Evolutionary conservation across 108 stramenopile genomes (phyloP), one percentile per base, ranked within the genome.

Genomic region (Poteriospumella lacustris): DNA sequence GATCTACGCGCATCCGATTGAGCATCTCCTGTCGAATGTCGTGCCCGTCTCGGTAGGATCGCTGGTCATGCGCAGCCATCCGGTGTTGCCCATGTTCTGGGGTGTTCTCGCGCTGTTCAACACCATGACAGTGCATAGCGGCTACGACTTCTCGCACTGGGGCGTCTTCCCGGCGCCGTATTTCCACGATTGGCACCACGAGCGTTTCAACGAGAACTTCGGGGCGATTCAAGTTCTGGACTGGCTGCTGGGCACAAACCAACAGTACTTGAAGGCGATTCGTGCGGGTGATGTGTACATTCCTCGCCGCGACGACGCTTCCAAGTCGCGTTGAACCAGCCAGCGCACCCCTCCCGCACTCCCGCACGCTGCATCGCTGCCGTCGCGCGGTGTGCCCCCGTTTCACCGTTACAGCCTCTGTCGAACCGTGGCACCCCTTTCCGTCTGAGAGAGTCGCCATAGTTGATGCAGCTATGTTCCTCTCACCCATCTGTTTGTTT

Each of bases 1-100:
- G 34, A 28, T 79, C 58, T 79, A 79, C 38, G 79, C 79, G 33
- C 60, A 79, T 68, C 79, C 79, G 19, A 26, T 79, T 40, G 79
- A 79, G 73, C 72, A 79, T 52, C 28, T 72, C 26, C 44, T 68
- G 0, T 24, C 43, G 41, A 79, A 79, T 68, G 43, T 79, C 29
- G 34, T 75, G 5, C 79, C 79, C 1, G 73, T 39, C 33, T 28
- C 64, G 33, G 26, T 41, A 28, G 43, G 58, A 2, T 43, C 43
- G 36, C 38, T 42, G 0, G 39, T 75, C 29, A 43, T 69, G 36
- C 39, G 56, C 38, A n/a, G 40, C 29, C 75, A 76, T 33, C 26
- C 40, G 24, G 24, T 24, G 15, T 19, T 56, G 24, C 24, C 24
- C 15, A 19, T 15, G 52, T 19, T 24, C 52, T 56, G 52, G 52